Base-by-base conservation (phyloP, 495 filamentous ascomycete species). In the Aspergillus olivimuriae region DNA sequence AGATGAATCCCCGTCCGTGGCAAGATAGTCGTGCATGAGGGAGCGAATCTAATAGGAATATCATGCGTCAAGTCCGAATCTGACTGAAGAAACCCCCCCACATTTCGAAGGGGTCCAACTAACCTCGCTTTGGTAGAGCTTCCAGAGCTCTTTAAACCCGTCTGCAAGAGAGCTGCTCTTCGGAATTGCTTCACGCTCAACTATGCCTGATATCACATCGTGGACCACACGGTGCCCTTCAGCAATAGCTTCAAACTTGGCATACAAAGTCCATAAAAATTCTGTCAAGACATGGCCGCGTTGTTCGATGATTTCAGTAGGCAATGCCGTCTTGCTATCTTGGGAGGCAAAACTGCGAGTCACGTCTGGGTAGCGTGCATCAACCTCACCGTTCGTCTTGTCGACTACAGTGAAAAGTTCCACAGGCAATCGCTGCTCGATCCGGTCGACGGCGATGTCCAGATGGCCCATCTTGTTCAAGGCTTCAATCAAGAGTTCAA, bases 231-330 rank as follows among this genome's bases (percentile, higher is more conserved):
- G 84, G 55, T 99, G 94, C 11, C 92, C 84, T 62, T 99, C 92
- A 11, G 89, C 89, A 48, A 99, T 95, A 12, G 94, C 82, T 58
- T 96, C 92, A 54, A 99, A 95, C 51, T 95, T 94, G 12, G 90
- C 87, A 63, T 94, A 99, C 0, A 99, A 65, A 2, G 89, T 91
- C 80, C 80, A 89, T 6, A 99, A 69, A 24, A 94, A 78, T 54
- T 99, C 92, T 41, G 88, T 81, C 24, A 99, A 79, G 16, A 94
- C 84, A 53, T 83, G 82, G 14, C 82, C 86, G 5, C 85, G 77
- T 55, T 84, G 78, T 42, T 84, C 81, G 14, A 81, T 84, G 38
- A 83, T 76, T 18, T 81, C 73, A 15, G 74, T 76, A 12, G 78
- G 81, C 39, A 84, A 74, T 35, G 81, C 80, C 15, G 61, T 60